Evolutionary conservation across 441 rosid species (phyloP).

Genomic region (Iberis amara): DNA sequence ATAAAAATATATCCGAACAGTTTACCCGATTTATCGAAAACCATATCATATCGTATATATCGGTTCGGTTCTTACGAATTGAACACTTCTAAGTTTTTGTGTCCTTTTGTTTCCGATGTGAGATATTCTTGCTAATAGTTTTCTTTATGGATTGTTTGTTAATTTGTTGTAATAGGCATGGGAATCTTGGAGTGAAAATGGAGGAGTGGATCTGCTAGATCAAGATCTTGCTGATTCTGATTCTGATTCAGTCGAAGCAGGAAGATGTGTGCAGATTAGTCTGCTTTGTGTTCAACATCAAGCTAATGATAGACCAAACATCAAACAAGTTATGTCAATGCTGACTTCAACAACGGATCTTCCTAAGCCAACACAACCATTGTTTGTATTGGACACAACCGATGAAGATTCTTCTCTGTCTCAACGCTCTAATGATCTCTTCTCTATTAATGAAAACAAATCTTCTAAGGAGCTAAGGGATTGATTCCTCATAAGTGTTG

Average conservation of each 20-base stretch:
- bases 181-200: conserved; percentile 46
- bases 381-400: conserved; percentile 24
- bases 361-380: conserved; percentile 27
- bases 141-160: too few relatives aligned
- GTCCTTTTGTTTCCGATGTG: too few relatives aligned
- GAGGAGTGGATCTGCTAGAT: conserved; percentile 21
- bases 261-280: conserved; percentile 21
- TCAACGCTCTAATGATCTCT: conserved; percentile 22
- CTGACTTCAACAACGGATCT: conserved; percentile 16
- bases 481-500: conserved; percentile 11
- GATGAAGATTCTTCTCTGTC: conserved; percentile 30
- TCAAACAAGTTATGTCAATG: conserved; percentile 20
- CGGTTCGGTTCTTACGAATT: too few relatives aligned
- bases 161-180: too few relatives aligned
- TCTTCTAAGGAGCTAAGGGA: conserved; percentile 15
- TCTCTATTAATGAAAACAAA: conserved; percentile 20
- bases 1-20: too few relatives aligned
- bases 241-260: conserved; percentile 14
- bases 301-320: conserved; percentile 24
- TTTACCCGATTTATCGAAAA: neutral
- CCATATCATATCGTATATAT: too few relatives aligned
- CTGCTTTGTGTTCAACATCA: conserved; percentile 26
- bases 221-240: conserved; percentile 26
- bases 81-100: too few relatives aligned
- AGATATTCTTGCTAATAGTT: too few relatives aligned